phyloP scores from a whole-genome alignment of 768 basidiomycete genomes.

The Phanerochaete carnosa region DNA sequence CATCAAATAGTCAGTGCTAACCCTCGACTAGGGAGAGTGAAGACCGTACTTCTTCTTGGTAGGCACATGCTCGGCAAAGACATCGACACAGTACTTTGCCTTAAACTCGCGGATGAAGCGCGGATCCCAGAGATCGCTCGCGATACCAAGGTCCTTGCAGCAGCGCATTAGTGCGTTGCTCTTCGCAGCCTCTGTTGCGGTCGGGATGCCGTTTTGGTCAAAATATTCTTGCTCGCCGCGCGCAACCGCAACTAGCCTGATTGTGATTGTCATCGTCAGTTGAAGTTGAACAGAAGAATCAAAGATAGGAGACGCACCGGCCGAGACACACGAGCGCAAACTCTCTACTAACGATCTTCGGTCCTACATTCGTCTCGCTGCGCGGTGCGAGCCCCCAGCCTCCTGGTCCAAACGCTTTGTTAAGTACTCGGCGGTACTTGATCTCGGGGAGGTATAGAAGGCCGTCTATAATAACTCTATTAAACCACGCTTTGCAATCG shows the following conservation, averaged over 20 bases:
- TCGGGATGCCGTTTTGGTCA: slow-evolving; percentile 84
- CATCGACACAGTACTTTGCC: slow-evolving; percentile 74
- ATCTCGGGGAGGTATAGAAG: slow-evolving; percentile 95
- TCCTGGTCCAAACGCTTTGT: slow-evolving; percentile 93
- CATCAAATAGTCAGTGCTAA: background rate
- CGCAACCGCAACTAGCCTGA: slow-evolving; percentile 83
- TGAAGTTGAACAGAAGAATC: background rate
- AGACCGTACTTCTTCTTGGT: slow-evolving; percentile 89
- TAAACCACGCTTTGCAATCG: background rate
- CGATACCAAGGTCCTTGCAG: slow-evolving; percentile 94
- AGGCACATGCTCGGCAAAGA: slow-evolving; percentile 77
- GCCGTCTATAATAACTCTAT: slow-evolving; percentile 56
- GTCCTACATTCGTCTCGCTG: slow-evolving; percentile 86
- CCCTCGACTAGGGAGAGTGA: background rate
- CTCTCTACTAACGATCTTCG: slow-evolving; percentile 86
- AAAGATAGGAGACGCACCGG: slow-evolving; percentile 47
- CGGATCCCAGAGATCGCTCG: slow-evolving; percentile 97
- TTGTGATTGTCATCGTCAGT: background rate
- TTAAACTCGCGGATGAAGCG: slow-evolving; percentile 95
- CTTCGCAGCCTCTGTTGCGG: slow-evolving; percentile 93
- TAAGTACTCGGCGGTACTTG: slow-evolving; percentile 89
- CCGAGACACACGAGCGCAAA: slow-evolving; percentile 94
- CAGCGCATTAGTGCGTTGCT: slow-evolving; percentile 97
- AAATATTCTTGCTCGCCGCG: slow-evolving; percentile 98
- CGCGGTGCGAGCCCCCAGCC: slow-evolving; percentile 96